Conservation (phyloP, 1,284 basidiomycete genomes). For the Fistulina hepatica region DNA sequence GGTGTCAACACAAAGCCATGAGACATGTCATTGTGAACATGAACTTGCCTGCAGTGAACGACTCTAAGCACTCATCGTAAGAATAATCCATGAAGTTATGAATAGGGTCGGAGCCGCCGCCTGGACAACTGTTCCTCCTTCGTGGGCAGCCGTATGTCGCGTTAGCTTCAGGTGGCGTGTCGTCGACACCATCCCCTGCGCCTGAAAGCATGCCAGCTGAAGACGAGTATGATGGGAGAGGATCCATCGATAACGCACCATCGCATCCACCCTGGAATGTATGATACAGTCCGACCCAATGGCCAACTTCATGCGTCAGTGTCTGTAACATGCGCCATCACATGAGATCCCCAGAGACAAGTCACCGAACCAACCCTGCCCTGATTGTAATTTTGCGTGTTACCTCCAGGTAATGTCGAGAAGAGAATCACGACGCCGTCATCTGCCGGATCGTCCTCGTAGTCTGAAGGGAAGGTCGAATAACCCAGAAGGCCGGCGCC, state of each 20-base stretch:
- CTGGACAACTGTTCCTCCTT: conserved; percentile 21
- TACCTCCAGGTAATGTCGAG: conserved; percentile 31
- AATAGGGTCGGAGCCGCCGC: conserved; percentile 26
- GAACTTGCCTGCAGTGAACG: conserved; percentile 23
- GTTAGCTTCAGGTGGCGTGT: conserved; percentile 32
- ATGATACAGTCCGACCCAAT: conserved; percentile 41
- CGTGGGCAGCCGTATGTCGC: conserved; percentile 27
- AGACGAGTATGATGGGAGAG: not conserved
- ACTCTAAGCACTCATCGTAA: conserved; percentile 22
- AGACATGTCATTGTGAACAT: not conserved
- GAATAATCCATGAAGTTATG: conserved; percentile 22
- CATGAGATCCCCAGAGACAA: too few species aligned
- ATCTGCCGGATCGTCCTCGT: conserved; percentile 22
- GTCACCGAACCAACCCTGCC: conserved; percentile 17
- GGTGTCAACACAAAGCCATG: not conserved
- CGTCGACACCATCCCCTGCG: too few species aligned
- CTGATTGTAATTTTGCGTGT: conserved; percentile 26
- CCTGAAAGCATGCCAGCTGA: not conserved
- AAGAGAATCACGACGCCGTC: conserved; percentile 32
- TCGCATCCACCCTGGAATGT: conserved; percentile 40
- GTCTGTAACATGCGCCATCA: conserved; percentile 21
- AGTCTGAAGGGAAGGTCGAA: conserved; percentile 29
- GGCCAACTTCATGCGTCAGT: conserved; percentile 35
- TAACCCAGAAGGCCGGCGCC: conserved; percentile 25
- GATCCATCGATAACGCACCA: not conserved